Evolutionary conservation across 2,329 filamentous ascomycete genomes (phyloP).

Genomic region (Cordyceps javanica): DNA sequence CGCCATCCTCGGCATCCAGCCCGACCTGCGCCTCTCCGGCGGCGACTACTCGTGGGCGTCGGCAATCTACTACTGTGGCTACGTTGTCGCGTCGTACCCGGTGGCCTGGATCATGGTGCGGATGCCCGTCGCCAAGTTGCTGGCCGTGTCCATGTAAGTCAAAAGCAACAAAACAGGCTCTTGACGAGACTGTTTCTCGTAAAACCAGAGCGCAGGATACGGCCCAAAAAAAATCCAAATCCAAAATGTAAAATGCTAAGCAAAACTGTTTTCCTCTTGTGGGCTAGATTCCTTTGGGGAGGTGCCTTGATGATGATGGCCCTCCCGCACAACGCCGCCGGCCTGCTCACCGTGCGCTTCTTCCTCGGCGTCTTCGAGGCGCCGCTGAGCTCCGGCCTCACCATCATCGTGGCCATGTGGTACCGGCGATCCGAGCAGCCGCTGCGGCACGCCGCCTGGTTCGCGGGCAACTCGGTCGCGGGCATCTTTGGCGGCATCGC

Average conservation of each 20-base stretch:
- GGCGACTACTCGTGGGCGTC: constrained; percentile 46
- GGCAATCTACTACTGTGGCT: constrained; percentile 47
- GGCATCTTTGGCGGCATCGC: constrained; percentile 18
- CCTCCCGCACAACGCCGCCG: constrained; percentile 15
- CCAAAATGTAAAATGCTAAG: no score
- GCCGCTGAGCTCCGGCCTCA: constrained; percentile 13
- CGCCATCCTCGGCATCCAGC: constrained; percentile 41
- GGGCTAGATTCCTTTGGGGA: constrained; percentile 20
- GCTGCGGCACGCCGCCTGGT: constrained; percentile 23
- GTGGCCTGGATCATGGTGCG: constrained; percentile 21
- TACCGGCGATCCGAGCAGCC: constrained; percentile 23
- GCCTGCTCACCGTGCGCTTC: constrained; percentile 19
- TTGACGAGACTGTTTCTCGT: no score
- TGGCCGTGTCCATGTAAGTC: constrained; percentile 19
- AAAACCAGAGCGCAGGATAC: no score
- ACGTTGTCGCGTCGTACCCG: constrained; percentile 30
- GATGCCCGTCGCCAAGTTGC: constrained; percentile 23
- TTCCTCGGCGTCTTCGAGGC: constrained; percentile 20
- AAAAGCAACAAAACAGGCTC: not conserved
- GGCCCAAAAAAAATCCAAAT: no score
- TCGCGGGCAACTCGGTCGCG: constrained; percentile 22
- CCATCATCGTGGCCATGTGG: constrained; percentile 17
- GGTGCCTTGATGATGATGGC: constrained; percentile 17
- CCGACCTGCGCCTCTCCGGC: constrained; percentile 39
- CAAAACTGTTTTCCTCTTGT: no score